Evolutionary conservation across 78 protist species (phyloP).

Genomic region (slime mould (Dictyostelium discoideum)): DNA sequence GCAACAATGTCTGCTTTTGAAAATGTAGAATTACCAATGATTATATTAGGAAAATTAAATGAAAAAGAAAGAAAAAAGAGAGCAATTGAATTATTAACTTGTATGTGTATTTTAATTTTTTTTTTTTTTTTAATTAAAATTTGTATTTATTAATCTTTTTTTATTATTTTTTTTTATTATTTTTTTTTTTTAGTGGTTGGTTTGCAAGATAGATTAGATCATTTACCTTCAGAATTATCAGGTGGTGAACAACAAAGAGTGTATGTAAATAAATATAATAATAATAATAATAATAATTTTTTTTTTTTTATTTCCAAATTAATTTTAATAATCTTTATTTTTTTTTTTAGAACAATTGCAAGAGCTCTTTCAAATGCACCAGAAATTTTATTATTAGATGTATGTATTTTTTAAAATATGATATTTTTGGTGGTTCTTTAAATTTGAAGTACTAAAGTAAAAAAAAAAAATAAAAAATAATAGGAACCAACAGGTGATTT

Average conservation of each 20-base stretch:
- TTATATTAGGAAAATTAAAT: constrained; percentile 86
- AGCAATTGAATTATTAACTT: constrained; percentile 65
- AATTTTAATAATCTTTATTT: neutral
- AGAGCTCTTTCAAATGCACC: constrained; percentile 96
- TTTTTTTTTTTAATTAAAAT: too few relatives aligned
- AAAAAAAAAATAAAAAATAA: neutral
- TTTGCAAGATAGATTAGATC: constrained; percentile 92
- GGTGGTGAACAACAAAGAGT: constrained; percentile 98
- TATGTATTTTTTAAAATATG: too few relatives aligned
- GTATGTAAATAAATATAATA: neutral
- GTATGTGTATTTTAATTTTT: neutral
- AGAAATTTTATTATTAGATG: constrained; percentile 93
- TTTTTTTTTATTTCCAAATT: neutral
- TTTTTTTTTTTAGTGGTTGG: constrained; percentile 90
- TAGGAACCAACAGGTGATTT: constrained; percentile 95
- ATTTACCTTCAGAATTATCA: constrained; percentile 96
- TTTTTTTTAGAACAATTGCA: constrained; percentile 86
- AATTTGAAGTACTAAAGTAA: too few relatives aligned
- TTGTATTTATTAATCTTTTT: too few relatives aligned
- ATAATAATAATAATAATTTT: neutral
- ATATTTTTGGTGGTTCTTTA: too few relatives aligned
- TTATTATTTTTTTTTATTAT: too few relatives aligned
- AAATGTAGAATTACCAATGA: constrained; percentile 97
- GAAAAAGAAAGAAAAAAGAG: constrained; percentile 77
- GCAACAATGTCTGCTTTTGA: constrained; percentile 96